phyloP scores from a whole-genome alignment of 345 rosid genomes.

The Dimocarpus longan region DNA sequence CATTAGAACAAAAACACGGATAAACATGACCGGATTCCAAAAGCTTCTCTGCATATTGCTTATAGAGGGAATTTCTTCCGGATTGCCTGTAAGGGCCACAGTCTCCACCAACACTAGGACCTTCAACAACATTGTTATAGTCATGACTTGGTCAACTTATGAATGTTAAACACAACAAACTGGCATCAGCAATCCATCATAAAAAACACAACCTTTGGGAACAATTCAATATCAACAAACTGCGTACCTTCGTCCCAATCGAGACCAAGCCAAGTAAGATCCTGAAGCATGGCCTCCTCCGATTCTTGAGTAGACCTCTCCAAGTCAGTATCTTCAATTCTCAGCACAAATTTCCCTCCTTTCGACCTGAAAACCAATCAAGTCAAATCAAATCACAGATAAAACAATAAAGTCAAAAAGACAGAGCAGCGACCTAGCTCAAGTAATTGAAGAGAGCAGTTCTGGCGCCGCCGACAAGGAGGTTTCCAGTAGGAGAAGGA shows the following conservation, averaged over 20 bases:
- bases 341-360: slow-evolving; percentile 86
- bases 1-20: slow-evolving; percentile 86
- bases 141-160: not conserved
- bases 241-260: slow-evolving; percentile 86
- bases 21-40: slow-evolving; percentile 86
- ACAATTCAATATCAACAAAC: not conserved
- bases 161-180: not conserved
- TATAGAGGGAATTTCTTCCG: slow-evolving; percentile 79
- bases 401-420: not conserved
- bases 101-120: slow-evolving; percentile 83
- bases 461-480: slow-evolving; percentile 96
- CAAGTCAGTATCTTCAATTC: slow-evolving; percentile 92
- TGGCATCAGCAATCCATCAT: not conserved
- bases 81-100: slow-evolving; percentile 92
- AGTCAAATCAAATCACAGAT: not conserved
- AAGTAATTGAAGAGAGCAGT: slow-evolving; percentile 96
- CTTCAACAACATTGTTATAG: slow-evolving; percentile 29
- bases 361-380: slow-evolving; percentile 55
- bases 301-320: slow-evolving; percentile 93
- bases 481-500: slow-evolving; percentile 96
- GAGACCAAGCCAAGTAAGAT: slow-evolving; percentile 92
- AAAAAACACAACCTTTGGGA: not conserved
- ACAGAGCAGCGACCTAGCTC: slow-evolving; percentile 54
- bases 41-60: slow-evolving; percentile 74
- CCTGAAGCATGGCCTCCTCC: slow-evolving; percentile 87